Percentiles rank a stretch among this genome's conserved stretches.
phyloP scores from a whole-genome alignment of 257 asterid genomes.

The Solanum chaucha region DNA sequence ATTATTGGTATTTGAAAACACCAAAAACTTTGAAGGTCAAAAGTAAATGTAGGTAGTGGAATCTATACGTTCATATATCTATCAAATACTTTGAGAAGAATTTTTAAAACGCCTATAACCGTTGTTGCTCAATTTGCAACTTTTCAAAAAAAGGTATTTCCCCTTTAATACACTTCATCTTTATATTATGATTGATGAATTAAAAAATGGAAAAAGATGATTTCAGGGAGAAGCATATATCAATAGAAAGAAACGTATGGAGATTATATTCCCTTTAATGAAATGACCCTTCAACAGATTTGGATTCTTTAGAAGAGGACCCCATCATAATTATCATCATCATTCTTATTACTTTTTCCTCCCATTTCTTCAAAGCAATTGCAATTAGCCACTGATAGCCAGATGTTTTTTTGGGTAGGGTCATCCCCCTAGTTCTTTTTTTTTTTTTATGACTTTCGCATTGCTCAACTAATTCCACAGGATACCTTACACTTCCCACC shows the following conservation, averaged over 20 bases:
- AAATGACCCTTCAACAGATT: conserved; percentile 1
- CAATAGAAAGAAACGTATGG: neutral
- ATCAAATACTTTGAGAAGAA: neutral
- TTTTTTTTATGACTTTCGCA: neutral
- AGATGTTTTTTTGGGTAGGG: neutral
- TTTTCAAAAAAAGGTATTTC: neutral
- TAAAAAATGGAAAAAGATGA: neutral
- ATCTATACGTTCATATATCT: neutral
- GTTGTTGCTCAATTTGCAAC: neutral
- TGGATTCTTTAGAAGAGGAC: conserved; percentile 3
- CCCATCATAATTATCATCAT: neutral
- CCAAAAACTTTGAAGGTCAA: neutral
- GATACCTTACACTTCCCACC: neutral
- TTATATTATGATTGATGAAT: neutral
- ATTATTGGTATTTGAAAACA: neutral
- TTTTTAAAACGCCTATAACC: neutral
- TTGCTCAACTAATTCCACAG: neutral
- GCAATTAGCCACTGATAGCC: neutral
- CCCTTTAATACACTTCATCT: neutral
- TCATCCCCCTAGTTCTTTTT: neutral
- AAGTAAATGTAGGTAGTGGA: neutral
- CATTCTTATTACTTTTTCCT: neutral
- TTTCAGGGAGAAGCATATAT: neutral
- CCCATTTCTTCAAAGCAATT: neutral
- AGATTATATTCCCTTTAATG: neutral